These are phyloP conservation scores for Penicillium desertorum DNA, from an alignment of 495 filamentous ascomycete species.

Conservation along the genomic window DNA sequence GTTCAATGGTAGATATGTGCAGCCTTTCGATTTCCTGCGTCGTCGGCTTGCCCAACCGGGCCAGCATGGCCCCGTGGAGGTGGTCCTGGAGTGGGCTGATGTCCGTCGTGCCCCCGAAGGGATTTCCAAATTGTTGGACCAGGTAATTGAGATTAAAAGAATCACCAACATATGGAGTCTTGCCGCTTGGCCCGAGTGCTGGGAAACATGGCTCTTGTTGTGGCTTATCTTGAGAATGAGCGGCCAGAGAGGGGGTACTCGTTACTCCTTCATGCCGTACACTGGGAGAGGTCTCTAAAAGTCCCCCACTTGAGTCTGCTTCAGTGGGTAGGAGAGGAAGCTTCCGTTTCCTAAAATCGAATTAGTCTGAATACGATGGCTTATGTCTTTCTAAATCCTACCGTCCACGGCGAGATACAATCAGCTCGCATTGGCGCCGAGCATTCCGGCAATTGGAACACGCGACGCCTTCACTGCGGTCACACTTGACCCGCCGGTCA, in stretches of 20 bases:
- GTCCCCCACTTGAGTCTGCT: neutral
- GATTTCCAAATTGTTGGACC: slow-evolving; percentile 21
- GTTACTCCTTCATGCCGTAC: slow-evolving; percentile 1
- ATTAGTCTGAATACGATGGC: neutral
- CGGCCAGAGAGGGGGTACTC: neutral
- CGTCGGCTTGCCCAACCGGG: slow-evolving; percentile 4
- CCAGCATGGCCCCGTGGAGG: slow-evolving; percentile 18
- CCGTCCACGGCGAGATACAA: slow-evolving; percentile 23
- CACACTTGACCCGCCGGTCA: slow-evolving; percentile 20
- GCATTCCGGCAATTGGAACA: slow-evolving; percentile 21
- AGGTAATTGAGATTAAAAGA: slow-evolving; percentile 21
- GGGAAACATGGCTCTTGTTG: slow-evolving; percentile 15
- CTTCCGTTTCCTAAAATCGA: slow-evolving; percentile 2
- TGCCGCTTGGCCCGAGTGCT: slow-evolving; percentile 7
- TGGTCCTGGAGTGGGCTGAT: slow-evolving; percentile 14
- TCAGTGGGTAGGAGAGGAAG: neutral
- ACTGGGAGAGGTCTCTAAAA: neutral
- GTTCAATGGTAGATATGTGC: neutral
- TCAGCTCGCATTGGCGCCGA: slow-evolving; percentile 12
- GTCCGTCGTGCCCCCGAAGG: slow-evolving; percentile 14
- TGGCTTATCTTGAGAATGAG: slow-evolving; percentile 2
- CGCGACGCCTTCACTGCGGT: slow-evolving; percentile 15
- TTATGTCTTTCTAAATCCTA: neutral
- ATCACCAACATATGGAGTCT: slow-evolving; percentile 18
- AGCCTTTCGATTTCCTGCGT: slow-evolving; percentile 8